Conservation (phyloP, 495 filamentous ascomycete genomes). For the Hypoxylon fragiforme region DNA sequence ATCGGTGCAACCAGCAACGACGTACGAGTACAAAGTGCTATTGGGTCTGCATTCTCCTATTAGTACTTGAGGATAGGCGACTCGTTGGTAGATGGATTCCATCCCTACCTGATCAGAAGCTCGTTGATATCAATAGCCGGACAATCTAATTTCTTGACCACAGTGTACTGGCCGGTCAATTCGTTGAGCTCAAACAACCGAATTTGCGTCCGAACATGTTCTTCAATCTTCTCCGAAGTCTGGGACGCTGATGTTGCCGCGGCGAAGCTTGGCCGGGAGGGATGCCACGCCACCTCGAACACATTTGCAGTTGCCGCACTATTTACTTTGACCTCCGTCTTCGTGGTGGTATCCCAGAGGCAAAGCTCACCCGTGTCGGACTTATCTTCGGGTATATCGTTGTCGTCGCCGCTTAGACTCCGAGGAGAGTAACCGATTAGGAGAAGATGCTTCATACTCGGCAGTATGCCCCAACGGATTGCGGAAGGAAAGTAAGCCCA, state of each 20-base stretch:
- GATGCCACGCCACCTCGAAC: slow-evolving; percentile 82
- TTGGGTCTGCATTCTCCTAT: slow-evolving; percentile 47
- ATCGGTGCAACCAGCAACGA: slow-evolving; percentile 85
- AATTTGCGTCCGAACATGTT: slow-evolving; percentile 53
- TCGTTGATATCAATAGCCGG: slow-evolving; percentile 86
- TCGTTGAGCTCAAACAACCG: slow-evolving; percentile 46
- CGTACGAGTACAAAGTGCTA: slow-evolving; percentile 53
- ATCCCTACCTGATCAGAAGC: slow-evolving; percentile 61
- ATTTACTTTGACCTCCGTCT: slow-evolving; percentile 49
- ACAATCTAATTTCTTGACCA: slow-evolving; percentile 63
- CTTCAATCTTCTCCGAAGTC: slow-evolving; percentile 44
- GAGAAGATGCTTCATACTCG: slow-evolving; percentile 58
- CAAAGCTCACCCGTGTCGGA: slow-evolving; percentile 68
- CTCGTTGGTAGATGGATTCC: slow-evolving; percentile 38
- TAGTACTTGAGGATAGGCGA: slow-evolving; percentile 46
- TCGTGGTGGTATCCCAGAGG: slow-evolving; percentile 65
- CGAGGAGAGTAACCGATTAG: slow-evolving; percentile 76
- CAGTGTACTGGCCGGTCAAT: slow-evolving; percentile 39
- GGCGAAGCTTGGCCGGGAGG: slow-evolving; percentile 58
- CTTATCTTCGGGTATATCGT: slow-evolving; percentile 57
- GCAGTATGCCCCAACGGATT: slow-evolving; percentile 68
- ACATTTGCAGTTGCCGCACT: slow-evolving; percentile 66
- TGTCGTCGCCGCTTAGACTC: slow-evolving; percentile 52
- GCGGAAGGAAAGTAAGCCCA: slow-evolving; percentile 70
- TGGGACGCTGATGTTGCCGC: slow-evolving; percentile 61